These are phyloP conservation scores for Botrytis elliptica DNA, from an alignment of 2,329 filamentous ascomycete genomes.

Conservation along the genomic window DNA sequence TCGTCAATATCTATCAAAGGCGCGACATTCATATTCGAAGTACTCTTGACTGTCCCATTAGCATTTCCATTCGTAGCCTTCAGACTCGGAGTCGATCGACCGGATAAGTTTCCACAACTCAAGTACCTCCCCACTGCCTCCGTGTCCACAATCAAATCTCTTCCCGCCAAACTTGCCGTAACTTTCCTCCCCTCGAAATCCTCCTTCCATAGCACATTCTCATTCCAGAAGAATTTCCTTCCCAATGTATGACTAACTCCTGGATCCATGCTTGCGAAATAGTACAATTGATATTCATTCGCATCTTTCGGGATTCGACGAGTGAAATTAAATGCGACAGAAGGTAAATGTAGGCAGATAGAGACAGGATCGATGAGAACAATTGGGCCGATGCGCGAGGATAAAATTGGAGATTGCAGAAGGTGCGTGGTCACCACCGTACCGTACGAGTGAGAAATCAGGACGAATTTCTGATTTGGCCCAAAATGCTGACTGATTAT, in stretches of 20 bases:
- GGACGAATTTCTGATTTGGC: conserved; percentile 47
- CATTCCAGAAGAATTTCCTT: conserved; percentile 60
- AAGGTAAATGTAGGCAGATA: conserved; percentile 58
- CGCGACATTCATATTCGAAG: neutral
- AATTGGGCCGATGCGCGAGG: conserved; percentile 47
- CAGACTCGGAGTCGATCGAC: conserved; percentile 23
- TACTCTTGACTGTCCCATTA: neutral
- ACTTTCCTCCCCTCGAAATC: conserved; percentile 46
- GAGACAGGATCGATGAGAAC: conserved; percentile 61
- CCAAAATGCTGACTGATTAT: conserved; percentile 53
- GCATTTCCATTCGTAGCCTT: conserved; percentile 30
- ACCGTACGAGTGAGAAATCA: conserved; percentile 54
- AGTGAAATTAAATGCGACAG: conserved; percentile 63
- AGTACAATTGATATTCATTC: conserved; percentile 60
- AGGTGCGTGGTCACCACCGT: conserved; percentile 56
- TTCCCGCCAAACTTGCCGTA: conserved; percentile 50
- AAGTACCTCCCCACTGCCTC: conserved; percentile 53
- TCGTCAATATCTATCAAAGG: conserved; percentile 16
- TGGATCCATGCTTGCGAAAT: conserved; percentile 59
- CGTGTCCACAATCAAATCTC: conserved; percentile 56
- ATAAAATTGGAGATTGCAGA: conserved; percentile 45
- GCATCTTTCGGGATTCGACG: conserved; percentile 45
- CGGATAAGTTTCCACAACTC: conserved; percentile 32
- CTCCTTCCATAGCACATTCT: conserved; percentile 61
- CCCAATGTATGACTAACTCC: conserved; percentile 57